phyloP scores from a whole-genome alignment of 1,284 basidiomycete species.

The Sporisorium sorghi region DNA sequence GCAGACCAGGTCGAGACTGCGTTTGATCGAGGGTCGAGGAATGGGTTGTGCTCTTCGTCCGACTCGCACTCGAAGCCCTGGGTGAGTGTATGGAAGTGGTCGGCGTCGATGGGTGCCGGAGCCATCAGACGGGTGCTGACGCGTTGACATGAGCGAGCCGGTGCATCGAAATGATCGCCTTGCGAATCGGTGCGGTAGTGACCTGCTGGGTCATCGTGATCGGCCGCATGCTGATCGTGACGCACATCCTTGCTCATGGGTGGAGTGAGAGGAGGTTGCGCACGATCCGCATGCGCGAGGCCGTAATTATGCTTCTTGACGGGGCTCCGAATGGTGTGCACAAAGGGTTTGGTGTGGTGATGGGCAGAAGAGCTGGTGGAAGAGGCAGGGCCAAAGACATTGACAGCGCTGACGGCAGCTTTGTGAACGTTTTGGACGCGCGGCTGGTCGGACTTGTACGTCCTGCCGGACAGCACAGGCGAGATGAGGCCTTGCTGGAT shows the following conservation, averaged over 20 bases:
- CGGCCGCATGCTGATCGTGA: constrained; percentile 18
- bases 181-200: constrained; percentile 31
- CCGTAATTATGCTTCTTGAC: constrained; percentile 32
- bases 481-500: constrained; percentile 44
- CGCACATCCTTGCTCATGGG: constrained; percentile 51
- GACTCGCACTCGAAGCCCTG: constrained; percentile 27
- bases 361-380: not conserved
- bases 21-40: constrained; percentile 20
- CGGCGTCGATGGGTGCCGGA: constrained; percentile 6
- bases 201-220: constrained; percentile 11
- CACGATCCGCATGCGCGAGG: constrained; percentile 19
- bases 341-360: too few species aligned
- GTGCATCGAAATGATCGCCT: constrained; percentile 9
- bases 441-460: constrained; percentile 32
- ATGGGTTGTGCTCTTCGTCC: constrained; percentile 45
- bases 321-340: constrained; percentile 32
- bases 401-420: constrained; percentile 13
- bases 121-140: constrained; percentile 1
- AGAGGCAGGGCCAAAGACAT: constrained; percentile 22
- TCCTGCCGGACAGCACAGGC: constrained; percentile 34
- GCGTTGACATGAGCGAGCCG: not conserved
- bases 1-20: constrained; percentile 7
- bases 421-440: constrained; percentile 22
- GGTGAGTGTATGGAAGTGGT: constrained; percentile 24
- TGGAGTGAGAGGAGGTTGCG: constrained; percentile 33